Evolutionary conservation across 2,329 filamentous ascomycete genomes (phyloP).

Genomic region (Ophiobolus disseminans): DNA sequence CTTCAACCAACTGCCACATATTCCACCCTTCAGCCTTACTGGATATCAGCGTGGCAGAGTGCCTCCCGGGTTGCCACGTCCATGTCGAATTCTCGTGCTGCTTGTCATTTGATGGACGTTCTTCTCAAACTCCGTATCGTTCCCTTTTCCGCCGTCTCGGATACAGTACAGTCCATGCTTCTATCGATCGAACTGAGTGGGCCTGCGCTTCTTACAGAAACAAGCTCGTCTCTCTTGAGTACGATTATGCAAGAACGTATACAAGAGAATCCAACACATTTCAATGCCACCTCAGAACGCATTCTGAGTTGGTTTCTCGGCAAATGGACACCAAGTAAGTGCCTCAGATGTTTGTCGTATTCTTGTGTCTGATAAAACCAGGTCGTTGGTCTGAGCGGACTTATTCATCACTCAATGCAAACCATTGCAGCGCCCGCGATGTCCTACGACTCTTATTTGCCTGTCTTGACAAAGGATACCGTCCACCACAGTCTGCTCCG

Average conservation of each 20-base stretch:
- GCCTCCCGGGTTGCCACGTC: constrained; percentile 74
- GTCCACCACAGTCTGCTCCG: constrained; percentile 23
- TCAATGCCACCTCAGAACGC: constrained; percentile 71
- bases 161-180: constrained; percentile 75
- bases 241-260: constrained; percentile 71
- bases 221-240: constrained; percentile 75
- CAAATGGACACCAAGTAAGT: constrained; percentile 81
- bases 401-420: constrained; percentile 70
- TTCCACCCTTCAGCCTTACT: constrained; percentile 56
- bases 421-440: constrained; percentile 69
- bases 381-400: constrained; percentile 64
- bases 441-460: constrained; percentile 72
- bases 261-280: constrained; percentile 71
- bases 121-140: constrained; percentile 73
- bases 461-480: constrained; percentile 65
- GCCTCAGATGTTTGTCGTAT: background rate
- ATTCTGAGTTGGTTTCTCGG: constrained; percentile 82
- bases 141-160: constrained; percentile 69
- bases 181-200: constrained; percentile 81
- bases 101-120: constrained; percentile 74
- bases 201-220: constrained; percentile 79
- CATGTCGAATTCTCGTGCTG: constrained; percentile 74
- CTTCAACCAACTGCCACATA: constrained; percentile 36
- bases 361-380: constrained; percentile 26
- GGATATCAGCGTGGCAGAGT: constrained; percentile 79